Evolutionary conservation across 2,329 filamentous ascomycete genomes (phyloP), one percentile per base, ranked within the genome.

Genomic region (Phyllosticta capitalensis): DNA sequence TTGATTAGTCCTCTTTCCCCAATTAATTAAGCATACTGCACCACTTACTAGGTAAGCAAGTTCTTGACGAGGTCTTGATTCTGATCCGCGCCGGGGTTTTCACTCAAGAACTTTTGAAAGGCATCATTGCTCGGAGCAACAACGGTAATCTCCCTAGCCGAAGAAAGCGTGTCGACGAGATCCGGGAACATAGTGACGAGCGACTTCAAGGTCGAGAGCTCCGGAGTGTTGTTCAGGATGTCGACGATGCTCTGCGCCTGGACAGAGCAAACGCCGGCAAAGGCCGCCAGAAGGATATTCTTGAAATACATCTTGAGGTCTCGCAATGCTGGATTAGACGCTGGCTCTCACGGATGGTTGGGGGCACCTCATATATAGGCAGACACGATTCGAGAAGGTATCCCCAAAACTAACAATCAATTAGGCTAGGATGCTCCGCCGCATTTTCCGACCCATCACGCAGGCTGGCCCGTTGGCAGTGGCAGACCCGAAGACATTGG

Each of bases 41-140:
- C 28, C 28, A 38, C 30, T 38, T 38, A 38, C 30, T 86, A 86
- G 59, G 70, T 73, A 21, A 86, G 69, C 1, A 58, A n/a, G 1
- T 26, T 30, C 30, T 58, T 30, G 2, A 58, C 26, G 84, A 68
- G 4, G 79, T 79, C 61, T 71, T 65, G 19, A 79, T 64, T 14
- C 72, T 63, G 3, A 65, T 63, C 45, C 71, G 63, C 4, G 67
- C 64, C 56, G 10, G 53, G 64, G 2, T 70, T 69, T 1, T 71
- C 64, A 30, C 67, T 70, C 55, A 74, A 73, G 19, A 76, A 64
- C 49, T 79, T 66, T 12, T 66, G 64, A 51, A 81, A 73, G 0
- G 81, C 82, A 10, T 76, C 66, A 66, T 85, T 83, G 66, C 74
- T 79, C 0, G 82, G 82, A 0, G 83, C 82, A 5, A 85, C 75